A percentile compares a stretch with the other conserved stretches of the same genome.
phyloP scores from a whole-genome alignment of 139 green algal genomes.

The Dunaliella primolecta region DNA sequence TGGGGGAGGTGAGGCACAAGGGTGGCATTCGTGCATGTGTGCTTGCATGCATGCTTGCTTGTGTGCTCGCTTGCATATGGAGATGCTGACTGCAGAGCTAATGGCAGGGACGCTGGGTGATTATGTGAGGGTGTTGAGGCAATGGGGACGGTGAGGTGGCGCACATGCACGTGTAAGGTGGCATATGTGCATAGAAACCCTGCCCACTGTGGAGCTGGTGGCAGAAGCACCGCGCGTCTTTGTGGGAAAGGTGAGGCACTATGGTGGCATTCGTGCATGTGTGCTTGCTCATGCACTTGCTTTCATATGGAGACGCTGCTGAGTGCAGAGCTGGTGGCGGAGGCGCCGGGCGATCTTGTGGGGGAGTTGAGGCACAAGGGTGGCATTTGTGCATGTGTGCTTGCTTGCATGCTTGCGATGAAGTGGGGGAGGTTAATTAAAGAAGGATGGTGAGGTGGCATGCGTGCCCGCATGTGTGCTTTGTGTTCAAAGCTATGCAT shows the following conservation, averaged over 20 bases:
- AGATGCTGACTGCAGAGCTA: conserved; percentile 56
- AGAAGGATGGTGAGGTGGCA: too few species aligned
- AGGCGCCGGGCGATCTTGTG: conserved; percentile 47
- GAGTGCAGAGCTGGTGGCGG: conserved; percentile 52
- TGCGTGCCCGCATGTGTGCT: too few species aligned
- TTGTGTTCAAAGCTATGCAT: too few species aligned
- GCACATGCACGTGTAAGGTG: too few species aligned
- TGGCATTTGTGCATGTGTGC: neutral
- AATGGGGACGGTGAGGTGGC: too few species aligned
- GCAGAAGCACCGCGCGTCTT: too few species aligned
- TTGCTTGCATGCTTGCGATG: neutral
- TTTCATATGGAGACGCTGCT: conserved; percentile 55
- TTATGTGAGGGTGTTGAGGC: conserved; percentile 48
- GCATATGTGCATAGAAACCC: too few species aligned
- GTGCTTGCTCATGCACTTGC: too few species aligned
- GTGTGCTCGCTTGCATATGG: neutral
- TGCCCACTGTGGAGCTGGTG: too few species aligned
- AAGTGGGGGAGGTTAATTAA: too few species aligned
- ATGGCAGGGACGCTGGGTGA: conserved; percentile 41
- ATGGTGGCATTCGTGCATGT: too few species aligned
- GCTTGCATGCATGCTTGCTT: neutral
- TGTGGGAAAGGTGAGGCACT: too few species aligned
- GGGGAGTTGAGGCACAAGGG: conserved; percentile 44
- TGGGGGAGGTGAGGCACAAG: conserved; percentile 45
- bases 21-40: neutral